Evolutionary conservation across 306 rosid genomes (phyloP).

Genomic region (Fragaria ananassa): DNA sequence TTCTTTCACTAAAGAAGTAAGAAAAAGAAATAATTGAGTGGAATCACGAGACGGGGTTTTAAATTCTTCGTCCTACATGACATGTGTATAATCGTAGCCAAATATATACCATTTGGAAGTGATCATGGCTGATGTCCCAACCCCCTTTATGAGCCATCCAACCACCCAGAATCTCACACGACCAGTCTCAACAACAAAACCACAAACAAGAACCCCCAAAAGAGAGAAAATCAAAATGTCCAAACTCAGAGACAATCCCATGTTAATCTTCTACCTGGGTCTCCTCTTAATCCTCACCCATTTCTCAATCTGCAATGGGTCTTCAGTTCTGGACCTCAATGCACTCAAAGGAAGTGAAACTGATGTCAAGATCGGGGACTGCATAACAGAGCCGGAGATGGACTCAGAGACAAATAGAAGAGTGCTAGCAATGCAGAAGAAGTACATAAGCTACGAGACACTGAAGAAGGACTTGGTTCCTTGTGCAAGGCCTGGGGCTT

Average conservation of each 20-base stretch:
- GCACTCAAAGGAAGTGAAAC: constrained; percentile 37
- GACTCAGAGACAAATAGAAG: constrained; percentile 74
- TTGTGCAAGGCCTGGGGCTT: constrained; percentile 72
- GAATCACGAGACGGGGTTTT: background rate
- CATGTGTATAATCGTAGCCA: background rate
- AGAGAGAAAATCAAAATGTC: constrained; percentile 36
- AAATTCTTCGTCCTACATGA: background rate
- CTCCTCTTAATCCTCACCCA: constrained; percentile 48
- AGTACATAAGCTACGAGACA: constrained; percentile 81
- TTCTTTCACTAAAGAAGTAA: no score
- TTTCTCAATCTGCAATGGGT: constrained; percentile 36
- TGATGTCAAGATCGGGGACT: constrained; percentile 53
- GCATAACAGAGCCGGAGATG: constrained; percentile 48
- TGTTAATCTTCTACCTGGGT: constrained; percentile 24
- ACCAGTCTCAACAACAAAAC: constrained; percentile 18
- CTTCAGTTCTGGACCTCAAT: constrained; percentile 52
- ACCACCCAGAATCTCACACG: constrained; percentile 35
- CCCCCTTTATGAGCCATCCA: constrained; percentile 41
- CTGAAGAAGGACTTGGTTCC: constrained; percentile 83
- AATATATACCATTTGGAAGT: background rate
- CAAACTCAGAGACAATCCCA: constrained; percentile 37
- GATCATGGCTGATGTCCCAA: background rate
- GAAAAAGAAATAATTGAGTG: no score
- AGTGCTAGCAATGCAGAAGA: constrained; percentile 67
- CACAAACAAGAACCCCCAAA: constrained; percentile 9